Evolutionary conservation across 2,329 filamentous ascomycete genomes (phyloP), one percentile per base, ranked within the genome.

Genomic region (Akanthomyces lecanii): DNA sequence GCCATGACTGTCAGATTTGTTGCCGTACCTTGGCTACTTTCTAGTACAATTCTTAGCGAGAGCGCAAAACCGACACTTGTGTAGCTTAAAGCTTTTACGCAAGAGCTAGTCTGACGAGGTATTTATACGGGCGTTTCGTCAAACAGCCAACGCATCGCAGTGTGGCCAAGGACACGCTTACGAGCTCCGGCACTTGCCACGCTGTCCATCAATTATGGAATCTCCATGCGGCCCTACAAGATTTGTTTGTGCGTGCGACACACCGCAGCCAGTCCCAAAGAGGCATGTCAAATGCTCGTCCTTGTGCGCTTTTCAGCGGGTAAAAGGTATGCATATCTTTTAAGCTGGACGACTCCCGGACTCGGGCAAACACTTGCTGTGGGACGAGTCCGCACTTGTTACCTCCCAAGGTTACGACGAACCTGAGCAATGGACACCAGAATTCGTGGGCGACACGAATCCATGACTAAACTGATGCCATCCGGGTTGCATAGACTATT

Each of bases 341-440:
- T 12, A 60, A 52, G 36, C 8, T 44, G 47, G 8, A 28, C 36
- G 11, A 25, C 47, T 18, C 23, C 25, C 25, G 23, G 23, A 14
- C 12, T 50, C 23, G 33, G n/a, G n/a, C n/a, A 25, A 25, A 8
- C 18, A 25, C 30, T 28, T 28, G 18, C 6, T 21, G 58, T 61
- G 58, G 58, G 58, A 61, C 58, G 58, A 52, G 25, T 38, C 57
- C 23, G 57, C 57, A 30, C 18, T n/a, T 28, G 10, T 11, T 25
- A 61, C 40, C 50, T 54, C 59, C 28, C 59, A 61, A 61, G 59
- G 59, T 61, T 61, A 42, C 28, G 48, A n/a, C 21, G 58, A 53
- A 45, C 48, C 47, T 53, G 48, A 33, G 33, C 58, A 33, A 44
- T 7, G 58, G 38, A 16, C 50, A n/a, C 14, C 8, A 12, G 18